A percentile compares a stretch with the other conserved stretches of the same genome.
Conservation (phyloP, 805 yeast species). For the Monosporozyma siamensis region DNA sequence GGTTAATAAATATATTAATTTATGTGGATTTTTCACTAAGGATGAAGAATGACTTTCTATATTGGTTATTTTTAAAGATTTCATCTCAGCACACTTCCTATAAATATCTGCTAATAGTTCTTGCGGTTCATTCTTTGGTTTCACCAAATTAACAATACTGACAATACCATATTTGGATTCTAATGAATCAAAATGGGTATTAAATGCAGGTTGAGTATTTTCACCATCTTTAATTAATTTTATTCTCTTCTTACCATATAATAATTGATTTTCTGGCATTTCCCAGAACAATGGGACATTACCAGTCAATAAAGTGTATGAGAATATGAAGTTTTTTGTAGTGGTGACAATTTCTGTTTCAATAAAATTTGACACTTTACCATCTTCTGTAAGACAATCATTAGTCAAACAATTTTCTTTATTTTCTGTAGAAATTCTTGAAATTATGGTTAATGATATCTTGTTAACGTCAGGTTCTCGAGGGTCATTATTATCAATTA, state of each 20-base stretch:
- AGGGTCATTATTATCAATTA: conserved; percentile 16
- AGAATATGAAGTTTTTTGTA: conserved; percentile 41
- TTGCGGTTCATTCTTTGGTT: conserved; percentile 58
- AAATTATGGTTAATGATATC: conserved; percentile 58
- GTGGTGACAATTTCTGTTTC: conserved; percentile 79
- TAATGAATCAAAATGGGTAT: conserved; percentile 66
- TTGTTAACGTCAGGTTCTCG: neutral
- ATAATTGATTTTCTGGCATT: conserved; percentile 55
- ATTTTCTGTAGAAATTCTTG: conserved; percentile 82
- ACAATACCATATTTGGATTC: conserved; percentile 74
- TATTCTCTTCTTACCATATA: conserved; percentile 65
- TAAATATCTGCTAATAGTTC: conserved; percentile 56
- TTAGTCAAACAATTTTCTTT: conserved; percentile 83
- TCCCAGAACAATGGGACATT: conserved; percentile 95
- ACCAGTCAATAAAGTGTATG: conserved; percentile 81
- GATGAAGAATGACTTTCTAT: conserved; percentile 31
- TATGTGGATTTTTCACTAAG: conserved; percentile 31
- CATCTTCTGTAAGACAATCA: conserved; percentile 86
- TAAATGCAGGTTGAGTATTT: conserved; percentile 80
- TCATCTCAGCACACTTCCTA: conserved; percentile 38
- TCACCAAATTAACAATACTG: conserved; percentile 67
- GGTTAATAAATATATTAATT: conserved; percentile 44
- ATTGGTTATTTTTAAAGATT: conserved; percentile 30
- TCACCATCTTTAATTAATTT: conserved; percentile 69
- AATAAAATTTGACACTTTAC: conserved; percentile 82